Evolutionary conservation across 768 basidiomycete genomes (phyloP), one percentile per base, ranked within the genome.

Genomic region (Leccinum ochraceum): DNA sequence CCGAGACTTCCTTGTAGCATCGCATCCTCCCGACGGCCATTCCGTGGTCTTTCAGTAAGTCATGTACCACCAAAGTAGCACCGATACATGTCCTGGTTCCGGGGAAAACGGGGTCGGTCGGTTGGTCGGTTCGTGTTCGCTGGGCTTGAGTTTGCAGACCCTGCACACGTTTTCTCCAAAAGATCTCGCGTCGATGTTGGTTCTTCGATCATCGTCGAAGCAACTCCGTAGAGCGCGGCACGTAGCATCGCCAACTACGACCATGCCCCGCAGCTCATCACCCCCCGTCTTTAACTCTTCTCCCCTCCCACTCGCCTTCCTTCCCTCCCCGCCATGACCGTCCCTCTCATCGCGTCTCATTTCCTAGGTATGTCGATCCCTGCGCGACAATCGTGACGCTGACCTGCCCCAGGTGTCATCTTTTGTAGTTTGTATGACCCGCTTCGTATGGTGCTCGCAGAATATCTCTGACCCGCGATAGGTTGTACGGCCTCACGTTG

Each of bases 401-500:
- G 4, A 74, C 39, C 0, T 10, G 8, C 0, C 32, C 52, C 53
- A 74, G 75, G 75, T 7, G 73, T 75, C 58, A 57, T 77, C 9
- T 57, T 76, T 9, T 70, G 76, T 14, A 71, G 70, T 56, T 53
- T 72, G 75, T 77, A 54, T 49, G 74, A n/a, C 32, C 28, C 34
- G 1, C 28, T 9, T 20, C 60, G 11, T 32, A 49, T 24, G 11
- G 16, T 50, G 36, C 30, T 24, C 49, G 6, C 53, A 34, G 5
- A 3, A 3, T 14, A 13, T 22, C 49, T 60, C 49, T 60, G 44
- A 70, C 55, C 30, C 6, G 13, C 6, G 24, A 60, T 22, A 76
- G 75, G 67, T 60, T 76, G 66, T 76, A 76, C 51, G 75, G 75
- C 48, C 61, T 77, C 58, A 76, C 76, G 8, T 56, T 76, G 54